A percentile compares a stretch with the other conserved stretches of the same genome.
phyloP scores from a whole-genome alignment of 768 basidiomycete genomes.

The Dentipellis sp. region DNA sequence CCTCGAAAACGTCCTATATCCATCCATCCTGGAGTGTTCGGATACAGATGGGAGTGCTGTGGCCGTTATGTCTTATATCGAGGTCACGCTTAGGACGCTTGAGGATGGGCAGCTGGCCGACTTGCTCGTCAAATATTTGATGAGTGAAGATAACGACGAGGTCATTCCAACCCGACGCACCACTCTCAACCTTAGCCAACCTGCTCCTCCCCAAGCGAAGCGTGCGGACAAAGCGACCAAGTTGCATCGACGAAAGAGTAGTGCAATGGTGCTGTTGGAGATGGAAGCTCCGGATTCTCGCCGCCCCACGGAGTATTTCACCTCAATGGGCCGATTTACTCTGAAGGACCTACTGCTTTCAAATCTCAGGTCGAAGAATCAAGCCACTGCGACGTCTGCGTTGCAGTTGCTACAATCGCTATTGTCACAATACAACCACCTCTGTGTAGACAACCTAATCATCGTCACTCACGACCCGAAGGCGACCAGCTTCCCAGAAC shows the following conservation, averaged over 20 bases:
- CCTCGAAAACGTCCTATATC: slow-evolving; percentile 88
- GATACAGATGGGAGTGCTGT: slow-evolving; percentile 91
- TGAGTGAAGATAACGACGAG: slow-evolving; percentile 79
- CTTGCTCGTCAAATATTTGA: slow-evolving; percentile 67
- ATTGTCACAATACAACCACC: slow-evolving; percentile 55
- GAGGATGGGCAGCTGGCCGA: slow-evolving; percentile 59
- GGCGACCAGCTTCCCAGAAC: slow-evolving; percentile 70
- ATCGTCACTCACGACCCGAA: slow-evolving; percentile 57
- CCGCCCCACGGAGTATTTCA: slow-evolving; percentile 74
- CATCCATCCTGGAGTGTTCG: slow-evolving; percentile 88
- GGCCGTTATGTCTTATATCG: slow-evolving; percentile 92
- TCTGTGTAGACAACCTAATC: slow-evolving; percentile 60
- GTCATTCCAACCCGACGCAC: slow-evolving; percentile 31
- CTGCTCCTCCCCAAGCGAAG: slow-evolving; percentile 25
- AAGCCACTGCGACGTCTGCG: slow-evolving; percentile 63
- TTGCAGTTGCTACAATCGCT: slow-evolving; percentile 76
- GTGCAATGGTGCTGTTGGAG: slow-evolving; percentile 85
- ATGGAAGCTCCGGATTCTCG: slow-evolving; percentile 71
- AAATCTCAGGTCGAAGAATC: slow-evolving; percentile 62
- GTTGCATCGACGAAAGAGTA: slow-evolving; percentile 63
- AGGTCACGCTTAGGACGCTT: slow-evolving; percentile 75
- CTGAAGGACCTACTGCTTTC: slow-evolving; percentile 81
- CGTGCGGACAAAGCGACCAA: slow-evolving; percentile 34
- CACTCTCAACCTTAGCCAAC: slow-evolving; percentile 32
- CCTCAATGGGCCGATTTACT: slow-evolving; percentile 81